A percentile compares a stretch with the other conserved stretches of the same genome.
Evolutionary conservation across 148 eudicot species (phyloP).

Genomic region (Amaranthus palmeri): DNA sequence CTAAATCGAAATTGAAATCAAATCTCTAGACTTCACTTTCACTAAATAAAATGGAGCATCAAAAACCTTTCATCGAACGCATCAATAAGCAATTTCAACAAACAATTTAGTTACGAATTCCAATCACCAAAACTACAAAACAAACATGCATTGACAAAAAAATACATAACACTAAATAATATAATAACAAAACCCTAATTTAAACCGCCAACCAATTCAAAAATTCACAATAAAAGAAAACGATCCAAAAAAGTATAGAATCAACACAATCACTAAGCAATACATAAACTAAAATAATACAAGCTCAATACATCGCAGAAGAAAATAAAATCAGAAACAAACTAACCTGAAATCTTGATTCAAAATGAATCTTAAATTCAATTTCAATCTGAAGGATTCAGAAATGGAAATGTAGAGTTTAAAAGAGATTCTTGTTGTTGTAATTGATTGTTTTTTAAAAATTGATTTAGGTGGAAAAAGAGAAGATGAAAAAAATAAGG

Average conservation of each 20-base stretch:
- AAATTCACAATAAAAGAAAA: conserved; percentile 1
- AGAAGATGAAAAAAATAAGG: background rate
- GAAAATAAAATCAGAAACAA: background rate
- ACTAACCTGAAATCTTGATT: conserved; percentile 15
- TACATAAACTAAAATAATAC: background rate
- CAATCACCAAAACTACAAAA: background rate
- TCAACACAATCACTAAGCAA: background rate
- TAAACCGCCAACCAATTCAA: conserved; percentile 8
- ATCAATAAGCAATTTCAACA: background rate
- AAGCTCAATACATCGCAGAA: background rate
- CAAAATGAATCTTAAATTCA: background rate
- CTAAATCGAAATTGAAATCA: background rate
- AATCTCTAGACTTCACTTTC: no score
- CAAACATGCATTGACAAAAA: conserved; percentile 1
- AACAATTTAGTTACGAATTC: background rate
- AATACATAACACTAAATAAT: background rate
- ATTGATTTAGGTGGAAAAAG: background rate
- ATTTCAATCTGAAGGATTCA: background rate
- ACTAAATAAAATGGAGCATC: background rate
- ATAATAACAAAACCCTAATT: conserved; percentile 25
- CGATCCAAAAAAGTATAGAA: background rate
- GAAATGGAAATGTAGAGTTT: background rate
- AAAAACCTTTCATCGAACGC: background rate
- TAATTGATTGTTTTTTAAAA: background rate
- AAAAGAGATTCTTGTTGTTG: background rate